Evolutionary conservation across 2,329 filamentous ascomycete genomes (phyloP), one percentile per base, ranked within the genome.

Genomic region (Biscogniauxia mediterranea): DNA sequence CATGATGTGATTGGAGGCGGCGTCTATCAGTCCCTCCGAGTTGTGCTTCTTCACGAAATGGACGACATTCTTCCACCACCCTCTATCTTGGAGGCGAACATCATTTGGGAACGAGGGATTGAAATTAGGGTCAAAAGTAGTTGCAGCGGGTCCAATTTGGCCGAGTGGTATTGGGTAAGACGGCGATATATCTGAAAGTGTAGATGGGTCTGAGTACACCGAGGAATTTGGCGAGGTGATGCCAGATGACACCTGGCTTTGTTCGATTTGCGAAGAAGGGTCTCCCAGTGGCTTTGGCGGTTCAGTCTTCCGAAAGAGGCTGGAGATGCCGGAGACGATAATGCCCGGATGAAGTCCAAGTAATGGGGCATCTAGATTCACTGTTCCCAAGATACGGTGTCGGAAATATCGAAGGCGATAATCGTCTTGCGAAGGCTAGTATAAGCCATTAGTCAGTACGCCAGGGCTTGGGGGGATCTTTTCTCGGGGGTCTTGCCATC

Each of bases 331-430:
- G 46, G 90, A 90, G n/a, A 88, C 84, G 51, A 97, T 85, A 51
- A 97, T 90, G 5, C 93, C 91, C 1, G 92, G 93, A 75, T 97
- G 92, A 72, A 97, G 89, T 3, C 93, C 93, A 5, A 97, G 80
- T 61, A 96, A 92, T 0, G 93, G 93, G 0, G 91, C 90, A 75
- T 97, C 93, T 55, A 96, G 89, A 59, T 90, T 91, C 59, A 97
- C 81, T 4, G 88, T 88, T 0, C 93, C 93, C 28, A 97, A 76
- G 50, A 97, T 90, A 9, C 87, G 85, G 77, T 96, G 91, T 64
- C 86, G 87, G 66, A 90, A 86, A 11, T 70, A 71, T 78, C 78
- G 60, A 73, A 56, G 51, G 4, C 57, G 52, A 19, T 65, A 52
- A 25, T 65, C 67, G 20, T 69, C 63, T 42, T 60, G 58, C 13